Evolutionary conservation across 1,139 yeast species (phyloP).

Genomic region (Wickerhamomyces sp.): DNA sequence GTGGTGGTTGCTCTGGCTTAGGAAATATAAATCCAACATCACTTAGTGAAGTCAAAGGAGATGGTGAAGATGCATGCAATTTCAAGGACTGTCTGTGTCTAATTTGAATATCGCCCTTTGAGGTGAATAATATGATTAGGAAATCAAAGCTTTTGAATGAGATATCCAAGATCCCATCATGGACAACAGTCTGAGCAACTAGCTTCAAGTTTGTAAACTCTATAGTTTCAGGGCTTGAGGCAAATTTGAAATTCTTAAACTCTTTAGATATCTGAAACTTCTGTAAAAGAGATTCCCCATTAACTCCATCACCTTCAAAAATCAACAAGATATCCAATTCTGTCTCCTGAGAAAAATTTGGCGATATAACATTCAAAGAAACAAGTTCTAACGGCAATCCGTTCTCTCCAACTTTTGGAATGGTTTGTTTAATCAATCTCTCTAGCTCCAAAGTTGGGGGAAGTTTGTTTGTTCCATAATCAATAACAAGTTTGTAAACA

Average conservation of each 20-base stretch:
- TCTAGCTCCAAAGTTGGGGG: conserved; percentile 17
- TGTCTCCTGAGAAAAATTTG: conserved; percentile 31
- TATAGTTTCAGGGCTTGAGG: conserved; percentile 9
- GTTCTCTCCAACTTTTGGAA: conserved; percentile 15
- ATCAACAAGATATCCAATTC: conserved; percentile 29
- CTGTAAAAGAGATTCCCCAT: conserved; percentile 17
- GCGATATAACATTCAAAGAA: conserved; percentile 40
- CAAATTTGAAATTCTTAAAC: conserved; percentile 18
- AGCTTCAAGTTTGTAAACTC: conserved; percentile 16
- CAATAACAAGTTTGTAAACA: conserved; percentile 44
- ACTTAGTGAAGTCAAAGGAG: conserved; percentile 39
- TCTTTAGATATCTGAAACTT: conserved; percentile 21
- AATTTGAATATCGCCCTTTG: conserved; percentile 41
- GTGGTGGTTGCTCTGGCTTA: conserved; percentile 28
- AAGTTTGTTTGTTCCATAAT: conserved; percentile 47
- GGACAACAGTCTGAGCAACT: conserved; percentile 11
- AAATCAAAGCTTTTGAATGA: conserved; percentile 25
- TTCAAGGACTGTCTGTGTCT: conserved; percentile 34
- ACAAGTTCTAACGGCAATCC: conserved; percentile 19
- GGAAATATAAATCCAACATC: conserved; percentile 60
- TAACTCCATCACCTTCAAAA: conserved; percentile 21
- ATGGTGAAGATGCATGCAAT: conserved; percentile 8
- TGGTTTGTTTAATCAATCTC: conserved; percentile 15
- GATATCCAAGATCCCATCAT: conserved; percentile 16
- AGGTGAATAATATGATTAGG: conserved; percentile 29